These are phyloP conservation scores for Brettanomyces nanus DNA, from an alignment of 805 yeast species.

Conservation along the genomic window DNA sequence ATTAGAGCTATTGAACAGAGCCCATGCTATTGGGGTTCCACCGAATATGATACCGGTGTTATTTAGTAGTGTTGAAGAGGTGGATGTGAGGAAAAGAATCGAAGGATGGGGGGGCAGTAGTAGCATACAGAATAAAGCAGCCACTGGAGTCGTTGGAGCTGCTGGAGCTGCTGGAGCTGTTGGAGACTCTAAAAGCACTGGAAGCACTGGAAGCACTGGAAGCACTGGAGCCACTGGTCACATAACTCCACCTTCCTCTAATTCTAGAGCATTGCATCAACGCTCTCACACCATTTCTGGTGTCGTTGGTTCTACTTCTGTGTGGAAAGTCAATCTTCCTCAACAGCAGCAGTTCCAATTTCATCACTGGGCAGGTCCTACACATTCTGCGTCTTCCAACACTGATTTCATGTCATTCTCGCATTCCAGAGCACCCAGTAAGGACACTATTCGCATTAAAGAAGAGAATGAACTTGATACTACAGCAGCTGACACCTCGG, in stretches of 20 bases:
- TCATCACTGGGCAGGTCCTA: slow-evolving; percentile 30
- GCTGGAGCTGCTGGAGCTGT: too few species aligned
- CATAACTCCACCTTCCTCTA: too few species aligned
- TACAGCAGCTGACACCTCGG: background rate
- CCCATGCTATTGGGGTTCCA: slow-evolving; percentile 14
- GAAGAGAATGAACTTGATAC: slow-evolving; percentile 1
- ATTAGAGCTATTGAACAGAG: slow-evolving; percentile 29
- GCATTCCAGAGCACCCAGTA: slow-evolving; percentile 1
- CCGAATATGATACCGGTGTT: slow-evolving; percentile 20
- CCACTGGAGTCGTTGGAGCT: too few species aligned
- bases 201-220: too few species aligned
- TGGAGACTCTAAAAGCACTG: too few species aligned
- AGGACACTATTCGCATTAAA: background rate
- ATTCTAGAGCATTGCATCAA: slow-evolving; percentile 15
- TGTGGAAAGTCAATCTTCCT: slow-evolving; percentile 26
- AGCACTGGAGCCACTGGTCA: too few species aligned
- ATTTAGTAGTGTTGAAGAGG: slow-evolving; percentile 6
- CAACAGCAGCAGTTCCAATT: slow-evolving; percentile 27
- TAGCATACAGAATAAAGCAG: too few species aligned
- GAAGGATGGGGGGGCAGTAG: too few species aligned
- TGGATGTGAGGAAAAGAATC: background rate
- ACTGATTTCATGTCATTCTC: background rate
- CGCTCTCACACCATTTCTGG: slow-evolving; percentile 22
- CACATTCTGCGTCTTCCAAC: background rate
- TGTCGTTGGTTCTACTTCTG: slow-evolving; percentile 23